A percentile compares a stretch with the other conserved stretches of the same genome.
Evolutionary conservation across 2,329 filamentous ascomycete genomes (phyloP).

Genomic region (Monosporascus sp.): DNA sequence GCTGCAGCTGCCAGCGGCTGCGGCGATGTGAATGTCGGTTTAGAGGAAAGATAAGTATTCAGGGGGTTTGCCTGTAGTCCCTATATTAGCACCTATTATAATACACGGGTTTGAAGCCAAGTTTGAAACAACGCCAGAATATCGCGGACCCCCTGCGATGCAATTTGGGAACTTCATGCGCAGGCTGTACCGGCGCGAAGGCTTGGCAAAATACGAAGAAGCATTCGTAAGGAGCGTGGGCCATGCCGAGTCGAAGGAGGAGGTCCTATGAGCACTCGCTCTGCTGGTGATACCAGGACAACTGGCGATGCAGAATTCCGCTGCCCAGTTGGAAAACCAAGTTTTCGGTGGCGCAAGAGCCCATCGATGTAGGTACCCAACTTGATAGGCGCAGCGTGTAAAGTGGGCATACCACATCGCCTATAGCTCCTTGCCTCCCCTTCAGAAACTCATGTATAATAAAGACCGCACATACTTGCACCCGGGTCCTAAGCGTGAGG

Average conservation of each 20-base stretch:
- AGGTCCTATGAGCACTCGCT: constrained; percentile 15
- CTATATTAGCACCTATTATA: constrained; percentile 43
- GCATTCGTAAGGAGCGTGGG: constrained; percentile 4
- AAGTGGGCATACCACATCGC: background rate
- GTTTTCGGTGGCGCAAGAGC: background rate
- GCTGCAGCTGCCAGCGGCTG: constrained; percentile 86
- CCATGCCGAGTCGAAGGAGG: constrained; percentile 2
- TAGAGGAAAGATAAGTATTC: constrained; percentile 90
- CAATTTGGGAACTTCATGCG: constrained; percentile 30
- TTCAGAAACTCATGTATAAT: background rate
- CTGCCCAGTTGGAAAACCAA: background rate
- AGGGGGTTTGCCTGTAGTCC: constrained; percentile 75
- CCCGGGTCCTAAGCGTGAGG: constrained; percentile 88
- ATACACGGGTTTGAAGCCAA: constrained; percentile 21
- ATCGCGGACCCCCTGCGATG: constrained; percentile 25
- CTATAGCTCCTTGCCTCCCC: too few species aligned
- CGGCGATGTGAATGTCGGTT: constrained; percentile 87
- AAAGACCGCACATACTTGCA: constrained; percentile 61
- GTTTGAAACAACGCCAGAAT: constrained; percentile 20
- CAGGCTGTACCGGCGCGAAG: constrained; percentile 26
- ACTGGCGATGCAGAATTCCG: background rate
- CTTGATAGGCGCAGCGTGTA: constrained; percentile 3
- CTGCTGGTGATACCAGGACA: constrained; percentile 2
- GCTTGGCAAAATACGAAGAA: constrained; percentile 8
- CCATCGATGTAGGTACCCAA: background rate